Evolutionary conservation across 2,329 filamentous ascomycete species (phyloP).

Genomic region (Neocucurbitaria cava): DNA sequence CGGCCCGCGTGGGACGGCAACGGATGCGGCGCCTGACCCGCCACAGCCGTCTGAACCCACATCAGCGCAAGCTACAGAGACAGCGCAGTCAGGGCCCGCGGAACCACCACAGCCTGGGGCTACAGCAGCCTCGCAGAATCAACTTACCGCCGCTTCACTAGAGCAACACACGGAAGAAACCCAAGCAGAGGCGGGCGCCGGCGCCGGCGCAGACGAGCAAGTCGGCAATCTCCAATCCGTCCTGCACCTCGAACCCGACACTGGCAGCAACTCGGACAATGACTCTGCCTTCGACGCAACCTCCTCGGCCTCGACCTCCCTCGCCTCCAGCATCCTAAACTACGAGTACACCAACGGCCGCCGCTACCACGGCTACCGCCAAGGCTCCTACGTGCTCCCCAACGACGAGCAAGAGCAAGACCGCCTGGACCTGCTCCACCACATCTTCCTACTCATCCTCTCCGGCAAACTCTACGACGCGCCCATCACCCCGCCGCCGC

Average conservation of each 20-base stretch:
- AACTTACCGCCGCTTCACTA: background rate
- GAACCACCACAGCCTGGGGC: background rate
- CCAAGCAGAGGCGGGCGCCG: conserved; percentile 4
- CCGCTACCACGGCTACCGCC: conserved; percentile 48
- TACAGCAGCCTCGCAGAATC: background rate
- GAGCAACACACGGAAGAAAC: background rate
- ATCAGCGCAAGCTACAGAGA: background rate
- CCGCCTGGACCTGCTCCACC: conserved; percentile 48
- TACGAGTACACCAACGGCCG: conserved; percentile 50
- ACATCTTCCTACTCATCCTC: conserved; percentile 47
- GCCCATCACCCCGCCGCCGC: conserved; percentile 29
- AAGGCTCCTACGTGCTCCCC: conserved; percentile 44
- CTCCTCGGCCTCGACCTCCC: conserved; percentile 40
- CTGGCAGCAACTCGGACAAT: conserved; percentile 31
- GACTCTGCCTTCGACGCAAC: conserved; percentile 42
- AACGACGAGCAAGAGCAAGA: conserved; percentile 51
- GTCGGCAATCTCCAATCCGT: conserved; percentile 32
- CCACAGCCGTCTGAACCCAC: background rate
- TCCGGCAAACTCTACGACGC: conserved; percentile 46
- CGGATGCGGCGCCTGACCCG: background rate
- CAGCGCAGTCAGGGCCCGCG: background rate
- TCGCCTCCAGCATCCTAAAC: conserved; percentile 46
- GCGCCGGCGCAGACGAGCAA: conserved; percentile 2
- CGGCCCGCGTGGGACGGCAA: conserved; percentile 3
- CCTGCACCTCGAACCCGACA: conserved; percentile 39